Conservation (phyloP, 2,329 filamentous ascomycete species). For the Nigrospora osmanthi region DNA sequence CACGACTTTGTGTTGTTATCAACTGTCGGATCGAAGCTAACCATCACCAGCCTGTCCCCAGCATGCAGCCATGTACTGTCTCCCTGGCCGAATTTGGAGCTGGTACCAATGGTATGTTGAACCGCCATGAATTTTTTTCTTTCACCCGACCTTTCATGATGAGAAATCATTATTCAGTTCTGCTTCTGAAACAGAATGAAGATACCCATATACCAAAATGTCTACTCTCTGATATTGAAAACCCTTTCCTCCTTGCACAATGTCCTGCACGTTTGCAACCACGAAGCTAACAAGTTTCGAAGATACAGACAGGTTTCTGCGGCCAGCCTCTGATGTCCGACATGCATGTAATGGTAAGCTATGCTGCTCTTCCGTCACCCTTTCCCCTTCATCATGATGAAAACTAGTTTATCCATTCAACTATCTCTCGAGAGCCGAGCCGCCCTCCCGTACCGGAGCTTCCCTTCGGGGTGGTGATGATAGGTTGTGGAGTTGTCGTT, state of each 20-base stretch:
- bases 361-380: background rate
- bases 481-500: conserved; percentile 65
- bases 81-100: no score
- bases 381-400: conserved; percentile 38
- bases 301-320: background rate
- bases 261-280: background rate
- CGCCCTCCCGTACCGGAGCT: conserved; percentile 65
- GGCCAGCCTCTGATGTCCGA: no score
- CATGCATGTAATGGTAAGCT: background rate
- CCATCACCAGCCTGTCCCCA: no score
- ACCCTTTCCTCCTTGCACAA: conserved; percentile 3
- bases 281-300: background rate
- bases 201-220: conserved; percentile 59
- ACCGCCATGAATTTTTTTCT: no score
- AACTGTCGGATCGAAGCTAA: no score
- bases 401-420: conserved; percentile 70
- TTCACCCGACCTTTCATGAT: conserved; percentile 38
- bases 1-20: no score
- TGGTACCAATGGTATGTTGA: no score
- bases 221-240: conserved; percentile 39
- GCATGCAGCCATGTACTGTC: no score
- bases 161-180: conserved; percentile 61
- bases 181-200: conserved; percentile 65
- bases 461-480: conserved; percentile 46
- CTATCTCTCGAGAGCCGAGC: conserved; percentile 59